Base-by-base conservation (phyloP, 179 eudicot species). In the Amaranthus tricolor region DNA sequence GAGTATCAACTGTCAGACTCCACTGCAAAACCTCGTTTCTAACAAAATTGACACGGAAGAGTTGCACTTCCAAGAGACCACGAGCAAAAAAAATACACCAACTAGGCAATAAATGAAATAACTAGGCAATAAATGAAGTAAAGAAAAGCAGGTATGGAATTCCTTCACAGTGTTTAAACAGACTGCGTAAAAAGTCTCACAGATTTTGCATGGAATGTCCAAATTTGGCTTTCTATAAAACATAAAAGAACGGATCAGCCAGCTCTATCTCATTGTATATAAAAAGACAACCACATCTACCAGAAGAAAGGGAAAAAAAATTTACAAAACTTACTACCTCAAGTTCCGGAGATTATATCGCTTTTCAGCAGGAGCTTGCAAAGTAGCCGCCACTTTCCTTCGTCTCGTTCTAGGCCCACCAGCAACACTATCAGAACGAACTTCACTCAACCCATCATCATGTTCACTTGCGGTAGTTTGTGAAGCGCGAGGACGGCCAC, bases 261-360 rank as follows among this genome's bases (percentile, higher is more conserved):
- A 31, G 20, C 47, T 45, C 14, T n/a, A 47, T 12, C 7, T 5
- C 40, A 14, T 45, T 17, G 5, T 0, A 8, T 8, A 61, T 20
- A 57, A 71, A 47, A n/a, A 13, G 50, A 12, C 17, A 48, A 52
- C 50, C 67, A 51, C 57, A 63, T 45, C 12, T 1, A 59, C 57
- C 54, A 64, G 7, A 58, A 58, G 13, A 74, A 14, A 63, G 49
- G n/a, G 50, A 31, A 31, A 31, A 31, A 31, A 31, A 17, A 57
- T 44, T 49, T 44, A 52, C 40, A 45, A 40, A 19, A 84, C 99
- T 86, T 88, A 95, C 99, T 75, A 83, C 78, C 81, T 90, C 54
- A 82, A 83, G 66, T 82, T 83, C 61, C 99, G 85, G 70, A 95
- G 95, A 81, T 93, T 90, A 75, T 93, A 95, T 44, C 96, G 91